These are phyloP conservation scores for Primulina tabacum DNA, from an alignment of 257 asterid species.

Conservation along the genomic window DNA sequence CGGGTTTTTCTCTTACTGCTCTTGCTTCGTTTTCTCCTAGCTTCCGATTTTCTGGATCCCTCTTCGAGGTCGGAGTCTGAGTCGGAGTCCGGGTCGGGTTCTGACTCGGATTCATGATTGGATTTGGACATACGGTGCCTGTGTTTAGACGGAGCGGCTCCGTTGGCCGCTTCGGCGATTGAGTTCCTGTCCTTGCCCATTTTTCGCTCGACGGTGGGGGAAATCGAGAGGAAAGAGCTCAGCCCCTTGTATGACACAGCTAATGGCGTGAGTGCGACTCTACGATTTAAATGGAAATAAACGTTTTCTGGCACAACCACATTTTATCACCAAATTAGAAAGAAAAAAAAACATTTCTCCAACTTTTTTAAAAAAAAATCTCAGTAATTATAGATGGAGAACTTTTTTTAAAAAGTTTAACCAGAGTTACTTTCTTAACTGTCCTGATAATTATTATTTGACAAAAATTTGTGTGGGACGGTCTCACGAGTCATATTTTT, in stretches of 20 bases:
- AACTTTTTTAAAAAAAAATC: too few species aligned
- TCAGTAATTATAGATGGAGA: too few species aligned
- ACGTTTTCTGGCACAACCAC: too few species aligned
- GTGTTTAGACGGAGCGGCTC: conserved; percentile 44
- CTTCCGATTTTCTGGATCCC: conserved; percentile 35
- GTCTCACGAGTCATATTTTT: too few species aligned
- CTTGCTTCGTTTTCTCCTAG: conserved; percentile 36
- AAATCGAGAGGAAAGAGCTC: background rate
- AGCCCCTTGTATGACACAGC: background rate
- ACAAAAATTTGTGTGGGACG: too few species aligned
- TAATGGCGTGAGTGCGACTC: background rate
- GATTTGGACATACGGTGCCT: conserved; percentile 31
- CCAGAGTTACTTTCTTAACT: too few species aligned
- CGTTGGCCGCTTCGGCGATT: conserved; percentile 40
- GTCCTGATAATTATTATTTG: too few species aligned
- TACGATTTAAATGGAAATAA: too few species aligned
- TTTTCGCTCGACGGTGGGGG: background rate
- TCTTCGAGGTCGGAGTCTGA: conserved; percentile 33
- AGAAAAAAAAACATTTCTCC: too few species aligned
- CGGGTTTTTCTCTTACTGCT: conserved; percentile 36
- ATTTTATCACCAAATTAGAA: too few species aligned
- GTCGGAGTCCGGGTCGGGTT: conserved; percentile 44
- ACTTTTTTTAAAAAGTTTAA: too few species aligned
- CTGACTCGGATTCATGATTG: conserved; percentile 31
- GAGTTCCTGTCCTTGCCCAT: conserved; percentile 53